Conservation (phyloP, 2,329 filamentous ascomycete genomes). For the Sarocladium kiliense region DNA sequence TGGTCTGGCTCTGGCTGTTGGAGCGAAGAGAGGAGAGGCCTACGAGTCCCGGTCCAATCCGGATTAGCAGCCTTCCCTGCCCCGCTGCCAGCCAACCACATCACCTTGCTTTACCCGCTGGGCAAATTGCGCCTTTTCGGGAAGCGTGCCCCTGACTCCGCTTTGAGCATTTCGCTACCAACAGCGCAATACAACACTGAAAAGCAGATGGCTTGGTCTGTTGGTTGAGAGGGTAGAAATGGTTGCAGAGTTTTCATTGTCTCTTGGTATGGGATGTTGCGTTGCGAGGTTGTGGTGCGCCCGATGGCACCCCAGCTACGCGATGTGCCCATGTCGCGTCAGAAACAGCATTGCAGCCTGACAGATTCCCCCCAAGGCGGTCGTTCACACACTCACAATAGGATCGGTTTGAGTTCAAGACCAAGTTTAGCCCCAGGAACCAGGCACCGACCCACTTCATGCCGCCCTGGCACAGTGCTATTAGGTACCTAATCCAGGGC, state of each 20-base stretch:
- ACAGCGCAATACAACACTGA: background rate
- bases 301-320: too few relatives aligned
- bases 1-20: background rate
- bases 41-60: background rate
- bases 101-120: background rate
- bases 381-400: background rate
- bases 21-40: too few relatives aligned
- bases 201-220: background rate
- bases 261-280: too few relatives aligned
- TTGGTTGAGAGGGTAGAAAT: background rate
- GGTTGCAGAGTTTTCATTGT: background rate
- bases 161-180: background rate
- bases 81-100: background rate
- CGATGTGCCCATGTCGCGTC: background rate
- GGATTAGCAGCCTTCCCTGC: background rate
- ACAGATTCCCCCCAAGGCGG: background rate
- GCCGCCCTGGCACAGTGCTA: constrained; percentile 2
- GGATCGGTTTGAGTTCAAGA: background rate
- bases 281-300: too few relatives aligned
- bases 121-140: constrained; percentile 3
- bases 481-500: too few relatives aligned
- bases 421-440: constrained; percentile 1
- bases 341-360: background rate
- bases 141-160: background rate
- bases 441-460: background rate